Evolutionary conservation across 129 eudicot genomes (phyloP).

Genomic region (Kitagawia praeruptora): DNA sequence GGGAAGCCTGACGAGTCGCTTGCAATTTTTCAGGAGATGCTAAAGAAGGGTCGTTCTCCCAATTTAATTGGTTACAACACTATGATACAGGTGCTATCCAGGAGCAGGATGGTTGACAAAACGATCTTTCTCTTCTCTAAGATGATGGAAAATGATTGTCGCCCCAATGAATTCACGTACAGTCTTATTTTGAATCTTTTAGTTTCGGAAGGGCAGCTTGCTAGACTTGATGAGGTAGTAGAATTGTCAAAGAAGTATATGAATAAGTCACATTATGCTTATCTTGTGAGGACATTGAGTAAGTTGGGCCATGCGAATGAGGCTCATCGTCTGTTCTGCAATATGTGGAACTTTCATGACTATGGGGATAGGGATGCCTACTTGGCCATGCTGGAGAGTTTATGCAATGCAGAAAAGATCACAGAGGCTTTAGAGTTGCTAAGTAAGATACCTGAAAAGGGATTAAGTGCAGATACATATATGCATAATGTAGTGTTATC

Average conservation of each 20-base stretch:
- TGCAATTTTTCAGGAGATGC: slow-evolving; percentile 69
- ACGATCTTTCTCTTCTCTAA: slow-evolving; percentile 62
- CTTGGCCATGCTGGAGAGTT: slow-evolving; percentile 74
- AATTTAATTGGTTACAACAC: slow-evolving; percentile 78
- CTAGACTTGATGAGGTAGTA: slow-evolving; percentile 72
- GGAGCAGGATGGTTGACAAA: slow-evolving; percentile 65
- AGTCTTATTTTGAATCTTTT: slow-evolving; percentile 58
- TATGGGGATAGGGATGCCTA: slow-evolving; percentile 84
- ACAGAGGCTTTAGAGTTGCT: slow-evolving; percentile 70
- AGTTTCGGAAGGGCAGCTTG: slow-evolving; percentile 79
- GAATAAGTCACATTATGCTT: slow-evolving; percentile 74
- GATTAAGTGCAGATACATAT: slow-evolving; percentile 53
- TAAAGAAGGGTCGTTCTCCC: slow-evolving; percentile 46
- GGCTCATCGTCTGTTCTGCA: slow-evolving; percentile 89
- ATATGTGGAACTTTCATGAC: slow-evolving; percentile 89
- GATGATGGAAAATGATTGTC: slow-evolving; percentile 74
- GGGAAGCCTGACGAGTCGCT: slow-evolving; percentile 58
- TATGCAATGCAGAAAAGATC: slow-evolving; percentile 62
- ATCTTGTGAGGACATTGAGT: slow-evolving; percentile 72
- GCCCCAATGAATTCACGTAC: slow-evolving; percentile 88
- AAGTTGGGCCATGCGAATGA: slow-evolving; percentile 87
- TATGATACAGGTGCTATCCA: slow-evolving; percentile 60
- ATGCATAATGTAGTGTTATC: slow-evolving; percentile 80
- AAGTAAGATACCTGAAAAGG: slow-evolving; percentile 78
- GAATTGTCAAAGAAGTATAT: slow-evolving; percentile 62